Evolutionary conservation across 78 protist genomes (phyloP).

Genomic region (Anaeramoeba flamelloides): DNA sequence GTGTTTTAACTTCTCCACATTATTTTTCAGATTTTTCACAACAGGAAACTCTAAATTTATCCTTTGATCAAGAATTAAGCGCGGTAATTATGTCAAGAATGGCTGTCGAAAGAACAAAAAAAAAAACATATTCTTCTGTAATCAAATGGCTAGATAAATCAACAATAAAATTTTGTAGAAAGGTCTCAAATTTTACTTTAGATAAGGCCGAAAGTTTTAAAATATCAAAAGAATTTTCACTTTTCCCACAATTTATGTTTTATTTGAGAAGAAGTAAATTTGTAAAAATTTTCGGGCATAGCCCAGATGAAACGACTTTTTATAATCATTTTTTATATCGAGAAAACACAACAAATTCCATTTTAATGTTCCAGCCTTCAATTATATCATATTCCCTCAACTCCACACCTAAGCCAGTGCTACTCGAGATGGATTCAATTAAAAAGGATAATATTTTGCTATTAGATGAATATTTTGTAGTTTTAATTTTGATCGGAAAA

Average conservation of each 20-base stretch:
- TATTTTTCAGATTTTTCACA: not conserved
- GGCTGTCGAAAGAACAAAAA: not conserved
- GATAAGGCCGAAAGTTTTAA: not conserved
- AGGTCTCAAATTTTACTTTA: not conserved
- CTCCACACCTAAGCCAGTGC: constrained; percentile 3
- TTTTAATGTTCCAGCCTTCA: constrained; percentile 24
- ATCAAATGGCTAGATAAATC: constrained; percentile 3
- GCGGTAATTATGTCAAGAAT: not conserved
- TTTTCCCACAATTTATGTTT: constrained; percentile 16
- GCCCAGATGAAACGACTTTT: constrained; percentile 27
- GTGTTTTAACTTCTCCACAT: constrained; percentile 5
- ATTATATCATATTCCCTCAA: not conserved
- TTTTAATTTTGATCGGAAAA: constrained; percentile 10
- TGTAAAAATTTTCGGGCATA: not conserved
- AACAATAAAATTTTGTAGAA: not conserved
- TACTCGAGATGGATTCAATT: constrained; percentile 7
- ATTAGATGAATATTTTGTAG: constrained; percentile 16
- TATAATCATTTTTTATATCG: not conserved
- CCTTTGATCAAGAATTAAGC: constrained; percentile 7
- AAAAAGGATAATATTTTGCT: constrained; percentile 8
- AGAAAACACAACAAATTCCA: not conserved
- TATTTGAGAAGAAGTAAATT: constrained; percentile 12
- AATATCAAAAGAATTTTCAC: not conserved
- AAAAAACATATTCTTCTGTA: not conserved
- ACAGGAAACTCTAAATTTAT: too few species aligned